Base-by-base conservation (phyloP, 352 stramenopile species). In the Phytophthora podocarpi region DNA sequence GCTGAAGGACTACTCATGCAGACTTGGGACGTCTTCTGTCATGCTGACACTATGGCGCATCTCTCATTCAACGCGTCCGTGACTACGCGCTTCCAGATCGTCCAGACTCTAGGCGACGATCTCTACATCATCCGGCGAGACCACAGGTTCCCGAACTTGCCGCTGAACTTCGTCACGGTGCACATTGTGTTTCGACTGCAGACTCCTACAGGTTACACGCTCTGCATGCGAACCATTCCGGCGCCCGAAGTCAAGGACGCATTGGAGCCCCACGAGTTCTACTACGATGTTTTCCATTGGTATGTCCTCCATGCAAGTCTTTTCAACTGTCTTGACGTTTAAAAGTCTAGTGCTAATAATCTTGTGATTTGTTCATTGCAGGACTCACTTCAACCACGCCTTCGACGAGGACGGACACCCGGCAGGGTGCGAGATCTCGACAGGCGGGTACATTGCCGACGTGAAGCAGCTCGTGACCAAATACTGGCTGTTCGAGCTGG, bases 401-500 rank as follows among this genome's bases (percentile, higher is more conserved):
- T 51, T 74, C 18, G 75, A 89, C 68, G 67, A 63, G 15, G 9
- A 61, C 11, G 78, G 77, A 15, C 49, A 56, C 0, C 45, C 69
- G 0, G 59, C 71, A 1, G 80, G 80, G 8, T 87, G 74, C 31
- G 77, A 87, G 28, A 74, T 89, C 46, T 67, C 79, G 21, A 73
- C 64, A 9, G 81, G 81, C 12, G 81, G 81, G 24, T 86, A 76
- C 11, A 75, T 91, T 13, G 59, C 51, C 24, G 72, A 87, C 37
- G 65, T 70, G 35, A 74, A 81, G 55, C 77, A 81, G 51, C 43
- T 85, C 47, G 71, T 76, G 15, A 74, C 72, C 41, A 72, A 80
- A 42, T 72, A 87, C 57, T 89, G 81, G 81, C 62, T 90, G 8
- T 83, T 89, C 21, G 81, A 90, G 66, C 65, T 90, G 47, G 80